Conservation (phyloP, 345 rosid genomes). For the Boechera stricta region DNA sequence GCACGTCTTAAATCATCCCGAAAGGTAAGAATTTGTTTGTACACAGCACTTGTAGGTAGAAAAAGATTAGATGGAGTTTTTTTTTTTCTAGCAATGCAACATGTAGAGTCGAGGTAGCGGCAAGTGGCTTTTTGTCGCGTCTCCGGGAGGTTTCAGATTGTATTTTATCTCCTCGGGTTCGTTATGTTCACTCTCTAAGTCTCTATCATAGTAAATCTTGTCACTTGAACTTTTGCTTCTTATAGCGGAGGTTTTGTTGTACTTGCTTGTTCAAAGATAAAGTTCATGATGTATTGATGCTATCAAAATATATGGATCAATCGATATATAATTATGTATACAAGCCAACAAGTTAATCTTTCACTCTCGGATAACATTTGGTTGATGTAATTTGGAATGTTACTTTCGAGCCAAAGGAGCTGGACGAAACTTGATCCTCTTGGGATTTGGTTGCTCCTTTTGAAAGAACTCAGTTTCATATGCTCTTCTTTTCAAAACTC, state of each 20-base stretch:
- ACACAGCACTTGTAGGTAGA: slow-evolving; percentile 46
- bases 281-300: slow-evolving; percentile 13
- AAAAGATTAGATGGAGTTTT: slow-evolving; percentile 17
- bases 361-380: background rate
- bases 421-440: slow-evolving; percentile 35
- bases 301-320: slow-evolving; percentile 26
- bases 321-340: background rate
- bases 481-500: slow-evolving; percentile 21
- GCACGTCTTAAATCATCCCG: slow-evolving; percentile 43
- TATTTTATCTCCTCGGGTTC: slow-evolving; percentile 23
- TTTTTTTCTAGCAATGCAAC: slow-evolving; percentile 24
- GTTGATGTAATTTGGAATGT: slow-evolving; percentile 20
- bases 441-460: slow-evolving; percentile 29
- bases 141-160: slow-evolving; percentile 26
- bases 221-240: slow-evolving; percentile 13
- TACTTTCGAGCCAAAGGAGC: background rate
- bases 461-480: slow-evolving; percentile 11
- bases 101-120: slow-evolving; percentile 41
- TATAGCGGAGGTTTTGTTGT: slow-evolving; percentile 15
- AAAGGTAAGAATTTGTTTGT: slow-evolving; percentile 39
- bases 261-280: slow-evolving; percentile 31
- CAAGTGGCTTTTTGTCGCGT: slow-evolving; percentile 27
- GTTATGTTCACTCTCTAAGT: slow-evolving; percentile 34
- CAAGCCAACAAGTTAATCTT: slow-evolving; percentile 14
- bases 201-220: slow-evolving; percentile 40